Evolutionary conservation across 2,329 filamentous ascomycete species (phyloP).

Genomic region (Hypoxylon sp.): DNA sequence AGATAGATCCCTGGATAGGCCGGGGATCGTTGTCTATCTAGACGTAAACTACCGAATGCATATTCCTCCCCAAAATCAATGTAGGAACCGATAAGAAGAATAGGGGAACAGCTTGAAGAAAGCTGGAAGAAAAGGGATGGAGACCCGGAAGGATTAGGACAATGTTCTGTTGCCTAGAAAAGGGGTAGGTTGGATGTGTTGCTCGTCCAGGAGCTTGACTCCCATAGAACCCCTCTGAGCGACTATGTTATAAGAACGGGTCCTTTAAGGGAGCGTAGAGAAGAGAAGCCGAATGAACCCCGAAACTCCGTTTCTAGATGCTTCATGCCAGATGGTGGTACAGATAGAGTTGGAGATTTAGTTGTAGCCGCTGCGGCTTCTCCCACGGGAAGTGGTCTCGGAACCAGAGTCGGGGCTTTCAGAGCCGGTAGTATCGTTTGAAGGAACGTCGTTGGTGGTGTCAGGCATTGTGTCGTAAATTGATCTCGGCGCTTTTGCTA

Average conservation of each 20-base stretch:
- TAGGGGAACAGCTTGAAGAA: constrained; percentile 1
- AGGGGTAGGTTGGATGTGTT: background rate
- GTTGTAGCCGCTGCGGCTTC: constrained; percentile 51
- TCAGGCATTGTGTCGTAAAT: constrained; percentile 46
- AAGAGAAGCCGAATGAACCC: constrained; percentile 17
- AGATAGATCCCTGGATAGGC: constrained; percentile 15
- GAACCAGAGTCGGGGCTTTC: constrained; percentile 37
- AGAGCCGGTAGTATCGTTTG: constrained; percentile 45
- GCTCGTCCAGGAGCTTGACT: background rate
- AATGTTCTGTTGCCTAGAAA: constrained; percentile 4
- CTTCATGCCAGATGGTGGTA: constrained; percentile 18
- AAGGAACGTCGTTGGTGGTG: constrained; percentile 44
- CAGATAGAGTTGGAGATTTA: constrained; percentile 27
- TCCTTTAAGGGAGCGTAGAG: constrained; percentile 9
- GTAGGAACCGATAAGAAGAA: background rate
- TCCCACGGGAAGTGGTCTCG: constrained; percentile 41
- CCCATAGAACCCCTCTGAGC: constrained; percentile 1
- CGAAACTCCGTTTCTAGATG: constrained; percentile 29
- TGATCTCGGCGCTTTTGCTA: background rate
- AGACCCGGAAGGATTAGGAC: background rate
- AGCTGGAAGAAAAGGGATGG: background rate
- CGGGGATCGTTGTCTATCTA: constrained; percentile 31
- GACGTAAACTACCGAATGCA: constrained; percentile 20
- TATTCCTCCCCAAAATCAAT: constrained; percentile 4
- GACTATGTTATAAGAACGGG: background rate